A percentile compares a stretch with the other conserved stretches of the same genome.
Evolutionary conservation across 805 yeast genomes (phyloP).

Genomic region (Scheffersomyces stipitis): DNA sequence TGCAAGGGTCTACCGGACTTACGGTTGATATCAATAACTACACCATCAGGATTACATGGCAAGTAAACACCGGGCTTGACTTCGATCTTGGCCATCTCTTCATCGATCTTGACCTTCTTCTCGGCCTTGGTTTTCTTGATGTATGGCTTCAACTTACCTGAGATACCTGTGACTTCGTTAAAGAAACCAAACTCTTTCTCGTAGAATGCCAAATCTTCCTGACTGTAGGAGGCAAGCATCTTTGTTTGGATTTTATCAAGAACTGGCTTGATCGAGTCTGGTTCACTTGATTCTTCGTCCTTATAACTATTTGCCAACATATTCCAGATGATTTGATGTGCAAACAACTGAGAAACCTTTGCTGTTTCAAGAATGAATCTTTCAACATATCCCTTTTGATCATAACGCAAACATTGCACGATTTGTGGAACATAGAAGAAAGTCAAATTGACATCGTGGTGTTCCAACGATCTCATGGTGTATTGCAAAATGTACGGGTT

Average conservation of each 20-base stretch:
- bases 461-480: slow-evolving; percentile 85
- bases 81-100: slow-evolving; percentile 80
- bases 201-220: slow-evolving; percentile 65
- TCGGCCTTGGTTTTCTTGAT: slow-evolving; percentile 94
- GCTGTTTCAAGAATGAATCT: slow-evolving; percentile 90
- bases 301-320: slow-evolving; percentile 90
- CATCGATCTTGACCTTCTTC: slow-evolving; percentile 93
- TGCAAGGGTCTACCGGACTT: slow-evolving; percentile 93
- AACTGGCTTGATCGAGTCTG: slow-evolving; percentile 80
- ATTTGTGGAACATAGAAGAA: slow-evolving; percentile 98
- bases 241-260: slow-evolving; percentile 69
- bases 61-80: slow-evolving; percentile 83
- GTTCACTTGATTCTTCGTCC: slow-evolving; percentile 81
- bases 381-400: slow-evolving; percentile 79
- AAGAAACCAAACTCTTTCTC: slow-evolving; percentile 86
- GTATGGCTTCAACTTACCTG: slow-evolving; percentile 92
- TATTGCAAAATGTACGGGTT: slow-evolving; percentile 77
- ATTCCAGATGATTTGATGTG: slow-evolving; percentile 98
- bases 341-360: slow-evolving; percentile 82
- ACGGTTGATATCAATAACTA: slow-evolving; percentile 86
- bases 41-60: slow-evolving; percentile 96
- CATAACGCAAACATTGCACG: slow-evolving; percentile 88
- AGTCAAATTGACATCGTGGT: slow-evolving; percentile 81
- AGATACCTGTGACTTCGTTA: slow-evolving; percentile 85
- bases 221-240: slow-evolving; percentile 63